A percentile compares a stretch with the other conserved stretches of the same genome.
These are phyloP conservation scores for Posidonia australis DNA, from an alignment of 106 monocot genomes.

Conservation along the genomic window DNA sequence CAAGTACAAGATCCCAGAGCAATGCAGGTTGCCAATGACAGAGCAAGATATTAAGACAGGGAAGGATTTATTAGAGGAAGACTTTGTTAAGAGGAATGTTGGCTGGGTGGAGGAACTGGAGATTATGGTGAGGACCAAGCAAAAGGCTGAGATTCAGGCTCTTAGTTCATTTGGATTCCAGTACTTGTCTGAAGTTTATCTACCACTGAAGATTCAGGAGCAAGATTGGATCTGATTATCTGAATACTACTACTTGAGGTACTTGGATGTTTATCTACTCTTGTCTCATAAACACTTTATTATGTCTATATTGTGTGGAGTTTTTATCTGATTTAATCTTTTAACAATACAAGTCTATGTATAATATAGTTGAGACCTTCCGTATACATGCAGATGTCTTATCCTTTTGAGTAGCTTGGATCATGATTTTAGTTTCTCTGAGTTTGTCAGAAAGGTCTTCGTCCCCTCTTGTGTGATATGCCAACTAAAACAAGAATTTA, in stretches of 20 bases:
- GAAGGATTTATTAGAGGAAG: conserved; percentile 94
- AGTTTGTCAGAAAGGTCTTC: no score
- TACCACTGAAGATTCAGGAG: conserved; percentile 92
- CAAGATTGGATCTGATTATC: conserved; percentile 71
- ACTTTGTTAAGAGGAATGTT: conserved; percentile 86
- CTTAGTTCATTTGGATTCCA: conserved; percentile 96
- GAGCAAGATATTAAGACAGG: conserved; percentile 97
- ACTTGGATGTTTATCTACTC: neutral
- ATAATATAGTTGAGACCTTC: no score
- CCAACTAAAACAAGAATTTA: no score
- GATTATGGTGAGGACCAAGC: conserved; percentile 75
- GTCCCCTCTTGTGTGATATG: no score
- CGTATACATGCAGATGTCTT: no score
- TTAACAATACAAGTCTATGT: no score
- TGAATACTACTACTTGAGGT: neutral
- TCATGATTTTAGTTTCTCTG: no score
- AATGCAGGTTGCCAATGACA: conserved; percentile 89
- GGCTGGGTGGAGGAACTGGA: conserved; percentile 96
- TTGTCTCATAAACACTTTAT: no score
- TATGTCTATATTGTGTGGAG: no score
- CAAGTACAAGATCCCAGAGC: conserved; percentile 87
- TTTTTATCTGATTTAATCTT: no score
- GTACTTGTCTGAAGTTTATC: conserved; percentile 88
- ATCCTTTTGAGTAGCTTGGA: no score
- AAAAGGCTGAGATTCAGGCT: conserved; percentile 98